These are phyloP conservation scores for Fraxinus dipetala DNA, from an alignment of 305 asterid species.

Conservation along the genomic window DNA sequence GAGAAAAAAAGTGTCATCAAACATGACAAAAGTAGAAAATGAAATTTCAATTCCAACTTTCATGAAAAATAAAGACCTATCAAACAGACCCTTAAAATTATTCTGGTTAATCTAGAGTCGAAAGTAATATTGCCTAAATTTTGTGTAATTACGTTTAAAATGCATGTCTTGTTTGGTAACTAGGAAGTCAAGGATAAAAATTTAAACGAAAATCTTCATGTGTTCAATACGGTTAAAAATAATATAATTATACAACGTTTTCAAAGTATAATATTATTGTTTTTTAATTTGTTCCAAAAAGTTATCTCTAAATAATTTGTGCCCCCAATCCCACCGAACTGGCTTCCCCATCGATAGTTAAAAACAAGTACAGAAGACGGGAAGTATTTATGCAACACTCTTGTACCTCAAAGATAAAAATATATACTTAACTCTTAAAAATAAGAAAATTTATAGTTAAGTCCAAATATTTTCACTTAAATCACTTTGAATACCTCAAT, in stretches of 20 bases:
- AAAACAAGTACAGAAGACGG: not conserved
- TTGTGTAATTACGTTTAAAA: not conserved
- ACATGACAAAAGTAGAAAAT: no score
- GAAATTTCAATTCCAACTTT: no score
- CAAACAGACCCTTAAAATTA: no score
- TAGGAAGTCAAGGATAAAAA: not conserved
- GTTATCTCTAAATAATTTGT: not conserved
- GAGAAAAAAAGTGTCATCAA: no score
- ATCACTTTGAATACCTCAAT: not conserved
- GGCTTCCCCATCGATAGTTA: not conserved
- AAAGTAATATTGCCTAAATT: no score
- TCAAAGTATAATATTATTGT: no score
- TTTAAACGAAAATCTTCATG: not conserved
- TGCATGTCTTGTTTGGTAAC: not conserved
- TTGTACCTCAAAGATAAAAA: no score
- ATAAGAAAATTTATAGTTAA: not conserved
- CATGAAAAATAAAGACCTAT: no score
- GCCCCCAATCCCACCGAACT: not conserved
- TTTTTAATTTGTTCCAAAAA: not conserved
- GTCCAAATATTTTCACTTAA: not conserved
- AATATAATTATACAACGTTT: not conserved
- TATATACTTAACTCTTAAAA: not conserved
- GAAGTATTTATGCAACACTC: not conserved
- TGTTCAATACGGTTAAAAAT: no score
- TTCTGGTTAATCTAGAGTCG: no score